Conservation (phyloP, 1,139 yeast species). For the Candida albicans region DNA sequence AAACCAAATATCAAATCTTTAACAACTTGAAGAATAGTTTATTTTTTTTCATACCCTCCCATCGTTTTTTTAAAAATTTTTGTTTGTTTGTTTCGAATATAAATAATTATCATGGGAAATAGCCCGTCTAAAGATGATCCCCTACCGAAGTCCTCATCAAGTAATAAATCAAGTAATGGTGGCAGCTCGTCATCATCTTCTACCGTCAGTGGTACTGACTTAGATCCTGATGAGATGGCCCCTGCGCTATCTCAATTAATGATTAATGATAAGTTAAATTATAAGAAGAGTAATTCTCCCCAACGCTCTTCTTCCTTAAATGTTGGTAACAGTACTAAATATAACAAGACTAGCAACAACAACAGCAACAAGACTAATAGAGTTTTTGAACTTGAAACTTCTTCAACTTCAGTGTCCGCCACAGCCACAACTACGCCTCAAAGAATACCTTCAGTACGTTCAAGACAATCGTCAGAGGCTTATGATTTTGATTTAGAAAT, state of each 20-base stretch:
- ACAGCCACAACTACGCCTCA: not conserved
- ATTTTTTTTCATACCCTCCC: too few relatives aligned
- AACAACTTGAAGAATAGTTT: too few relatives aligned
- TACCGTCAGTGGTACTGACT: constrained; percentile 25
- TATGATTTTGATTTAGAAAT: constrained; percentile 42
- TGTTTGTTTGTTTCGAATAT: not conserved
- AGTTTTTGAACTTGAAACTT: not conserved
- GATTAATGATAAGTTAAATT: constrained; percentile 7
- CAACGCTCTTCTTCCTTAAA: constrained; percentile 12
- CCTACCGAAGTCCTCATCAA: constrained; percentile 37
- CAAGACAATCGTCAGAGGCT: not conserved
- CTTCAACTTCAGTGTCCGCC: constrained; percentile 2
- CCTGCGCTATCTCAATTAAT: constrained; percentile 42
- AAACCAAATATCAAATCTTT: too few relatives aligned
- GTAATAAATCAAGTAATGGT: constrained; percentile 21
- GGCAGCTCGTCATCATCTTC: constrained; percentile 4
- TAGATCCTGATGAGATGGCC: constrained; percentile 46
- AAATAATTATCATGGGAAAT: constrained; percentile 48
- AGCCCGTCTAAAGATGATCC: constrained; percentile 59
- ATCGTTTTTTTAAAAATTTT: too few relatives aligned
- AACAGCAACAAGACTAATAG: constrained; percentile 1
- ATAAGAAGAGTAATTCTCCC: constrained; percentile 4
- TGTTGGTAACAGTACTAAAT: constrained; percentile 6
- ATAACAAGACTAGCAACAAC: not conserved
- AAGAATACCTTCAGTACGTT: constrained; percentile 3